Percentiles rank a stretch among this genome's conserved stretches.
These are phyloP conservation scores for Solanum arcanum DNA, from an alignment of 257 asterid genomes.

Conservation along the genomic window DNA sequence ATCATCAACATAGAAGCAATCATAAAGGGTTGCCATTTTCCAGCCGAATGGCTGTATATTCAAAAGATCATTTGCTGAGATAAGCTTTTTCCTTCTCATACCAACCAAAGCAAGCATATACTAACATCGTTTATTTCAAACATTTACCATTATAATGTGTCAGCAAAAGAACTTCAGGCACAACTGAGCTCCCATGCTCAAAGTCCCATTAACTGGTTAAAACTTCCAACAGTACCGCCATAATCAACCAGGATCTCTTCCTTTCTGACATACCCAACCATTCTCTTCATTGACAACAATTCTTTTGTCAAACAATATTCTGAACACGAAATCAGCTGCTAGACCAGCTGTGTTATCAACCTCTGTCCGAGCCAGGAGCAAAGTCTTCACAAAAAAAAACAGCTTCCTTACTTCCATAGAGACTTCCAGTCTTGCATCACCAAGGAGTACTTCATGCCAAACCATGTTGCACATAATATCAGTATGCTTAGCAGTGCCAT, in stretches of 20 bases:
- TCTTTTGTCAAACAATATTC: not conserved
- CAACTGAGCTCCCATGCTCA: not conserved
- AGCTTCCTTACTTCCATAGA: not conserved
- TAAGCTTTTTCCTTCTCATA: not conserved
- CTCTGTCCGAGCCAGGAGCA: not conserved
- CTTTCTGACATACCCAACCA: not conserved
- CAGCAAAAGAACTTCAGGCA: not conserved
- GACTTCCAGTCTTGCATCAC: not conserved
- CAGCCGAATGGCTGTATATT: not conserved
- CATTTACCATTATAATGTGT: not conserved
- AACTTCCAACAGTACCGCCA: not conserved
- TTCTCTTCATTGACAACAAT: not conserved
- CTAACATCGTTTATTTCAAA: not conserved
- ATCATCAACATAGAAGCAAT: not conserved
- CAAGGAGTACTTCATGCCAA: not conserved
- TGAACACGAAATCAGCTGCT: not conserved
- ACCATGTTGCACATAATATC: not conserved
- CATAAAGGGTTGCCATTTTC: not conserved
- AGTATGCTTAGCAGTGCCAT: not conserved
- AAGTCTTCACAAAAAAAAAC: not conserved
- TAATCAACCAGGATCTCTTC: not conserved
- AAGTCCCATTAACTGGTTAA: not conserved
- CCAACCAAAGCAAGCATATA: not conserved
- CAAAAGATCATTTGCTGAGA: not conserved
- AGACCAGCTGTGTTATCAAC: not conserved